These are phyloP conservation scores for Aegilops tauschii DNA, from an alignment of 176 grass and related monocot genomes.

Conservation along the genomic window DNA sequence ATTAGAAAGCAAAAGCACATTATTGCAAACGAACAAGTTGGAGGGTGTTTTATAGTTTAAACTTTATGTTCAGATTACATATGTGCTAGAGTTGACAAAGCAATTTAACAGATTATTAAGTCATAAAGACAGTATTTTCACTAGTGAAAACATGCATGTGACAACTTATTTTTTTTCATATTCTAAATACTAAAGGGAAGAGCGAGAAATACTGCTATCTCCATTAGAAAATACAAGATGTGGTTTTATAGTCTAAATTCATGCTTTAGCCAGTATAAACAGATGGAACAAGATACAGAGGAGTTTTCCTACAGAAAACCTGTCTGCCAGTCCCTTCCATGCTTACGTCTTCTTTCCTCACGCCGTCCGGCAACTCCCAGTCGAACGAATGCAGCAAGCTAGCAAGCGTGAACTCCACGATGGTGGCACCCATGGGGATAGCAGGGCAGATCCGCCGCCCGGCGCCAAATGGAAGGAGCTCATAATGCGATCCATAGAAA, in stretches of 20 bases:
- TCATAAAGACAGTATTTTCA: too few species aligned
- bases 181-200: background rate
- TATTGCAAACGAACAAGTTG: too few species aligned
- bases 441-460: conserved; percentile 42
- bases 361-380: conserved; percentile 14
- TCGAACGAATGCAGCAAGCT: conserved; percentile 33
- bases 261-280: background rate
- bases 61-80: too few species aligned
- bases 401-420: conserved; percentile 24
- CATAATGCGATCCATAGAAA: conserved; percentile 31
- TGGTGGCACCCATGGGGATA: background rate
- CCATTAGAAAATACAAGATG: background rate
- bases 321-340: conserved; percentile 12
- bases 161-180: too few species aligned
- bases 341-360: conserved; percentile 21
- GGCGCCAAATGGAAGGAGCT: conserved; percentile 37
- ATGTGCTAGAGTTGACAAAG: too few species aligned
- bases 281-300: conserved; percentile 20
- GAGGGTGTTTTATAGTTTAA: too few species aligned
- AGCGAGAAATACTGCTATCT: background rate
- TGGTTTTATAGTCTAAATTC: background rate
- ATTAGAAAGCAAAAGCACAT: too few species aligned
- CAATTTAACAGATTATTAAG: too few species aligned
- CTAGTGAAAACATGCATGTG: too few species aligned
- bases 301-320: conserved; percentile 1